These are phyloP conservation scores for Mallotus japonicus DNA, from an alignment of 441 rosid species.

Conservation along the genomic window DNA sequence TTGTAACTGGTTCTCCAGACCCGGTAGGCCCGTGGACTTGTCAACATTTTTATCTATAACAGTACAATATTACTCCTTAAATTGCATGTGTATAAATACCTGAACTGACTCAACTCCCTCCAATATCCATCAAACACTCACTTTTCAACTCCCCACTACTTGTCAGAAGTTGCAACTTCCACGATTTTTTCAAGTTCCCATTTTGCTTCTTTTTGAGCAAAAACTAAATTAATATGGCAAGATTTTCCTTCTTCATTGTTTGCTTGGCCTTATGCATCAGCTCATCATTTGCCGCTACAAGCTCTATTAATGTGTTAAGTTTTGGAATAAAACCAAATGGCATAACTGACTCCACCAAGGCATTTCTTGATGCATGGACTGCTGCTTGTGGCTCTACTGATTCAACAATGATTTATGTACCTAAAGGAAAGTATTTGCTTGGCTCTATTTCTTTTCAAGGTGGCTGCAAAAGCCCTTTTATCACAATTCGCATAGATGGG, in stretches of 20 bases:
- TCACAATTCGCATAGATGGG: conserved; percentile 35
- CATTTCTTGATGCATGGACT: conserved; percentile 37
- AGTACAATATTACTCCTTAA: no score
- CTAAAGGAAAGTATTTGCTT: conserved; percentile 39
- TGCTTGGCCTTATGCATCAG: not conserved
- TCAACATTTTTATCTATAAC: no score
- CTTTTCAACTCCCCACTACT: no score
- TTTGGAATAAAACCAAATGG: conserved; percentile 44
- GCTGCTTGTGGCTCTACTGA: conserved; percentile 30
- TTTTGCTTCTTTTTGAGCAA: no score
- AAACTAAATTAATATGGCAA: not conserved
- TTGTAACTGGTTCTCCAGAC: no score
- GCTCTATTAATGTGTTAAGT: conserved; percentile 25
- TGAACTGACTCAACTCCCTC: no score
- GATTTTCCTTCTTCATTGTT: not conserved
- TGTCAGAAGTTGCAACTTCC: no score
- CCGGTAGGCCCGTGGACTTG: no score
- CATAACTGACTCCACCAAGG: conserved; percentile 31
- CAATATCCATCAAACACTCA: no score
- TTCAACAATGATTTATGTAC: conserved; percentile 30
- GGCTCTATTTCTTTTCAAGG: conserved; percentile 34
- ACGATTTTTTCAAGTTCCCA: no score
- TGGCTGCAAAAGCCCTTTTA: conserved; percentile 10
- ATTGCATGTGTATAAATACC: no score
- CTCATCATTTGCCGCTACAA: conserved; percentile 20